Evolutionary conservation across 257 asterid genomes (phyloP).

Genomic region (Solanum okadae): DNA sequence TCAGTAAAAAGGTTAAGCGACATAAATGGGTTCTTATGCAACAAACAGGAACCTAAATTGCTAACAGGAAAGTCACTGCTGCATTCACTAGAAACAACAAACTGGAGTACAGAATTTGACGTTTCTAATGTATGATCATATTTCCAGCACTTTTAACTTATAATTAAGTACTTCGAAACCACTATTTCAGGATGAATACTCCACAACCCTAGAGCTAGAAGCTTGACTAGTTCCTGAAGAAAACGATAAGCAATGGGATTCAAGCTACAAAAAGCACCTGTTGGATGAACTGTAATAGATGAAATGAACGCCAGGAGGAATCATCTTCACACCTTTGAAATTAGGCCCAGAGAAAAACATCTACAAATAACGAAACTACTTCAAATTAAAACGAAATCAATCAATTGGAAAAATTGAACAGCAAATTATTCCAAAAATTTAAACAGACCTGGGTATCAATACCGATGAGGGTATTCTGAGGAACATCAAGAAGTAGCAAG

Average conservation of each 20-base stretch:
- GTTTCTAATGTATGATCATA: background rate
- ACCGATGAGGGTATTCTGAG: conserved; percentile 73
- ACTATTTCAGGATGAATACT: background rate
- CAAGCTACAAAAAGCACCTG: conserved; percentile 29
- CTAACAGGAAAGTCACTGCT: background rate
- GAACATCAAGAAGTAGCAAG: conserved; percentile 75
- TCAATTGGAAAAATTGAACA: background rate
- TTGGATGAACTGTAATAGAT: conserved; percentile 63
- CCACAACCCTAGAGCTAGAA: background rate
- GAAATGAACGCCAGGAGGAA: conserved; percentile 89
- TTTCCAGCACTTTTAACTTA: too few species aligned
- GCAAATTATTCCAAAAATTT: background rate
- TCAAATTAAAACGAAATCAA: background rate
- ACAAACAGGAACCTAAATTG: background rate
- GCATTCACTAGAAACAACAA: background rate
- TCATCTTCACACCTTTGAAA: conserved; percentile 88
- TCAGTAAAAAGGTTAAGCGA: background rate
- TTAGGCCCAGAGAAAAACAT: conserved; percentile 72
- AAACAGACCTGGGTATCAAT: conserved; percentile 63
- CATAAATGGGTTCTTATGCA: background rate
- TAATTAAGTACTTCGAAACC: background rate
- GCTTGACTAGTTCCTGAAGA: background rate
- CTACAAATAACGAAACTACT: conserved; percentile 24
- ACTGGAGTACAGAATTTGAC: background rate
- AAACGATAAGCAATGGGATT: background rate